Conservation (phyloP, 371 early-diverging fungal genomes). For the Syncephalastrum monosporum region DNA sequence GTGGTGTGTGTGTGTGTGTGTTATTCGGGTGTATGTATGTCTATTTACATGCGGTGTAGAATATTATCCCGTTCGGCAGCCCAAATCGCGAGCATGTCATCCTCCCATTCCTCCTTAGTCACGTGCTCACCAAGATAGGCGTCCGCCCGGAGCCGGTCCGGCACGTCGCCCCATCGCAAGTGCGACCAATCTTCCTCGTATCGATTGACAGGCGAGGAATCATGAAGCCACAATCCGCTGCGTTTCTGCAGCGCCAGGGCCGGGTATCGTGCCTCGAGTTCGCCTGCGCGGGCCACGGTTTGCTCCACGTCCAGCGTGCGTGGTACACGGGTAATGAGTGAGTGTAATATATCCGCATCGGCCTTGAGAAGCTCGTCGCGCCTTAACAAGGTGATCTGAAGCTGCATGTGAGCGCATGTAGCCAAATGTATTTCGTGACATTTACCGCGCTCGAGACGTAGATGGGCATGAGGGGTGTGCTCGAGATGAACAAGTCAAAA, state of each 20-base stretch:
- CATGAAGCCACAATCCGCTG: conserved; percentile 55
- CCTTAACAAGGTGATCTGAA: conserved; percentile 52
- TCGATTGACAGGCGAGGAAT: conserved; percentile 46
- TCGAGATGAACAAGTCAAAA: conserved; percentile 76
- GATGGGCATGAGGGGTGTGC: conserved; percentile 73
- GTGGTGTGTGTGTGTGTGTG: too few species aligned
- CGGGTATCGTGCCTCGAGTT: conserved; percentile 46
- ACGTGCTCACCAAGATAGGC: conserved; percentile 26
- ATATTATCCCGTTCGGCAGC: conserved; percentile 2
- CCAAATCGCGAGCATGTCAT: conserved; percentile 42
- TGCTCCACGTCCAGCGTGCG: conserved; percentile 52
- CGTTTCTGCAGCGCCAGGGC: conserved; percentile 52
- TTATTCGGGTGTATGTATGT: too few species aligned
- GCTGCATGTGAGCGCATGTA: too few species aligned
- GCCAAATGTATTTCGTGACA: neutral
- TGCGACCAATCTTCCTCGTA: conserved; percentile 35
- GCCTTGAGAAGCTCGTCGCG: conserved; percentile 49
- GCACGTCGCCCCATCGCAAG: conserved; percentile 38
- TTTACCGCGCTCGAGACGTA: conserved; percentile 69
- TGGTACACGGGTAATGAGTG: conserved; percentile 60
- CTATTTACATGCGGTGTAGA: too few species aligned
- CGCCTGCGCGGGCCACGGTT: conserved; percentile 43
- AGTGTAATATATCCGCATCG: conserved; percentile 63
- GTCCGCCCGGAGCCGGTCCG: conserved; percentile 40
- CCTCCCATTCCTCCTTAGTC: conserved; percentile 51